Evolutionary conservation across 495 filamentous ascomycete species (phyloP), one percentile per base, ranked within the genome.

Genomic region (Bombardia bombarda): DNA sequence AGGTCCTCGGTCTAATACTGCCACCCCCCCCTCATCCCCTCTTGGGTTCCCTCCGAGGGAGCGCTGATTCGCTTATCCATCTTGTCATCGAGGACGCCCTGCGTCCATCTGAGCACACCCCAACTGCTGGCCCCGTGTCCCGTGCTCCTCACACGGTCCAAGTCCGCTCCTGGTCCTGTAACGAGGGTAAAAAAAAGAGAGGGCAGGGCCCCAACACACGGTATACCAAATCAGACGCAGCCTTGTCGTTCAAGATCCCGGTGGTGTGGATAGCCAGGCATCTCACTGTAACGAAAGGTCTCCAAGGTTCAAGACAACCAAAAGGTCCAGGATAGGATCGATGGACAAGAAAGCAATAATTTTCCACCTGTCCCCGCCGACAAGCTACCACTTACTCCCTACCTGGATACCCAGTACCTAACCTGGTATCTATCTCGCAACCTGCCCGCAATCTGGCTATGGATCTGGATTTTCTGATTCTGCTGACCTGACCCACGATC

Each of bases 211-310:
- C 37, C 33, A 41, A 45, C 30, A 49, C 46, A 41, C 42, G 43
- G 50, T 45, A 59, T 52, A 52, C 51, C 49, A 57, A 52, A 53
- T 49, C 47, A 56, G 51, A 48, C 38, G 25, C 40, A 47, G 50
- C 50, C 50, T 45, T 49, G 46, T 39, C 42, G 12, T 39, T 45
- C 40, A 39, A 32, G 49, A 49, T 49, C 47, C 54, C 52, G 40
- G 51, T 51, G 46, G 51, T 48, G 52, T 55, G 52, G 52, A 30
- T 45, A 34, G 43, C 32, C 26, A 37, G 40, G 21, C 28, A 46
- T 40, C n/a, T 34, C 36, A 43, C 17, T 37, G 34, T 22, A 12
- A 18, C 34, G 22, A 34, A 19, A 37, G 17, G 41, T 46, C 40
- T 28, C 25, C 32, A 12, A 18, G 28, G 19, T 38, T 32, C 26